Base-by-base conservation (phyloP, 805 yeast species). In the Candida tibetensis region DNA sequence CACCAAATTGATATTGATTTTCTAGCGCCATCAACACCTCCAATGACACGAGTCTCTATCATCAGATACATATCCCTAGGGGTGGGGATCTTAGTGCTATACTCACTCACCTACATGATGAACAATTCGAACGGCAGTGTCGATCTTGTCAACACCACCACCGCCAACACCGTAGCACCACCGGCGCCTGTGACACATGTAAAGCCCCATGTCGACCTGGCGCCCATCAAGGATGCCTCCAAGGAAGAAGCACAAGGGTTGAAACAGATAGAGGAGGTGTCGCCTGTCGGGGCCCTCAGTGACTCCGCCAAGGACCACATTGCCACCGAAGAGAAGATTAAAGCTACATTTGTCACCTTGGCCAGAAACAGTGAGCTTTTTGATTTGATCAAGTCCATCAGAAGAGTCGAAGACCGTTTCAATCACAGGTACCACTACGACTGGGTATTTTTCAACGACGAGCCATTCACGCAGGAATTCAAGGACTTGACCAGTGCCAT, bases 381-480 rank as follows among this genome's bases (percentile, higher is more conserved):
- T 63, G 74, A 72, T 16, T 64, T 86, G 40, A 65, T 78, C 27
- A 73, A 69, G 21, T 78, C 95, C 3, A 82, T 86, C 42, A 72
- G 85, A 57, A 74, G 80, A 30, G 77, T 90, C 37, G 97, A 91
- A 64, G 97, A 89, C 59, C 71, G 96, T 42, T 91, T 93, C 72
- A 91, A 91, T 69, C 58, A 67, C 12, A 74, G 84, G 32, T 90
- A 65, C 65, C 74, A 85, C 47, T 91, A 91, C 55, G 97, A 95
- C 52, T 91, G 98, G 97, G 93, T 89, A 17, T 93, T 91, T 60
- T 71, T 91, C 49, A 91, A 91, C 58, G 96, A 91, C 58, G 90
- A 82, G 40, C 82, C 74, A 31, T 93, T 91, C 66, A 72, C 79
- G 32, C 88, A 86, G 3, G 95, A 90, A 52, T 91, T 93, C 63